Conservation (phyloP, 1,284 basidiomycete species). For the Papiliotrema laurentii region DNA sequence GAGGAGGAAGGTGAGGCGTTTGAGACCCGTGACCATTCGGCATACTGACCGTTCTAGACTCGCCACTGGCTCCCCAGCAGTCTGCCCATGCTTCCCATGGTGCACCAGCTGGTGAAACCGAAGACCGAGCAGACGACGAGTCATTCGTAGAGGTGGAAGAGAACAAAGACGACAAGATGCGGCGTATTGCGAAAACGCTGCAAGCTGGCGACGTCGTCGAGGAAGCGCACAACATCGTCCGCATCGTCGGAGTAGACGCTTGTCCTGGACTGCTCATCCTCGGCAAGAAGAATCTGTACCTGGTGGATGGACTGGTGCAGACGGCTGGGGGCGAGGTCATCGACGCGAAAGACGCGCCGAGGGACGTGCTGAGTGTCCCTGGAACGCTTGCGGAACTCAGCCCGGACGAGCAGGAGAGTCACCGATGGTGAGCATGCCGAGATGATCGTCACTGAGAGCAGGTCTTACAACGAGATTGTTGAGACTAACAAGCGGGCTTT, state of each 20-base stretch:
- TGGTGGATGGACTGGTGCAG: constrained; percentile 89
- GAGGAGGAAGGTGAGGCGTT: constrained; percentile 59
- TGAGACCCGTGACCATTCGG: too few species aligned
- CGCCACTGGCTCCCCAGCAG: background rate
- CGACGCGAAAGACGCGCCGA: constrained; percentile 79
- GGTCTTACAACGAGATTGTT: constrained; percentile 73
- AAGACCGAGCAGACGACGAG: constrained; percentile 22
- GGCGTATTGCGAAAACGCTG: constrained; percentile 53
- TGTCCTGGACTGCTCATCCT: constrained; percentile 83
- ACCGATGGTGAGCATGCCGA: constrained; percentile 60
- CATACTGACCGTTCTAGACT: background rate
- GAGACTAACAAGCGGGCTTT: constrained; percentile 76
- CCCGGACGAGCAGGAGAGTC: constrained; percentile 64
- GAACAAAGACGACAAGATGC: constrained; percentile 65
- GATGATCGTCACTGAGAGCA: constrained; percentile 34
- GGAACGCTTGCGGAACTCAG: constrained; percentile 76
- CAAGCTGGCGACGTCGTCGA: constrained; percentile 88
- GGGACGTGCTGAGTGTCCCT: constrained; percentile 74
- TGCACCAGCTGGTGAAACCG: too few species aligned
- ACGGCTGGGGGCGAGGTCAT: constrained; percentile 82
- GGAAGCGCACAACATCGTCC: constrained; percentile 71
- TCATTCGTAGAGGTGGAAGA: constrained; percentile 37
- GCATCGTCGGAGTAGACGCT: constrained; percentile 80
- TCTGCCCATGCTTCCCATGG: too few species aligned
- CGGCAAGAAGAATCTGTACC: constrained; percentile 77